A percentile compares a stretch with the other conserved stretches of the same genome.
Evolutionary conservation across 208 protist species (phyloP).

Genomic region (Wallacemonas collosoma): DNA sequence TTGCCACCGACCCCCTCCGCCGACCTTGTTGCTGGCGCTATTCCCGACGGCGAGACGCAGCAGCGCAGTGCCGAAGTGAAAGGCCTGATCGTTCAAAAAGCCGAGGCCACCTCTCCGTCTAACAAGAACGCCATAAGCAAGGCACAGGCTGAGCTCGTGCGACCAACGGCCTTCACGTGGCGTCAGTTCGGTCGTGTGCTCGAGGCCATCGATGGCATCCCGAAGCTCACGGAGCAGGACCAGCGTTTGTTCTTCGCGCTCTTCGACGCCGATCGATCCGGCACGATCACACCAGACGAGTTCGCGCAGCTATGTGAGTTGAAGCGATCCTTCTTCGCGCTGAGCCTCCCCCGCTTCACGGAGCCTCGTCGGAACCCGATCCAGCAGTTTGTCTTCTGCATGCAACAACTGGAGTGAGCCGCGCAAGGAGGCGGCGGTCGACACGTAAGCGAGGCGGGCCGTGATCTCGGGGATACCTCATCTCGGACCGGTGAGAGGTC

Average conservation of each 20-base stretch:
- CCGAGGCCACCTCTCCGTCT: neutral
- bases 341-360: constrained; percentile 45
- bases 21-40: constrained; percentile 31
- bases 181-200: constrained; percentile 55
- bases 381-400: constrained; percentile 75
- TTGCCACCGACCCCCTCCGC: constrained; percentile 34
- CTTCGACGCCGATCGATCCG: constrained; percentile 58
- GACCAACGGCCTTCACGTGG: constrained; percentile 47
- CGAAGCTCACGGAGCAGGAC: constrained; percentile 41
- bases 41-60: constrained; percentile 27
- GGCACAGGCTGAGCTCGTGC: constrained; percentile 26
- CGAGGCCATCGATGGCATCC: constrained; percentile 26
- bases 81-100: neutral
- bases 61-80: constrained; percentile 21
- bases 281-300: constrained; percentile 60
- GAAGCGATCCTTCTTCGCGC: constrained; percentile 48
- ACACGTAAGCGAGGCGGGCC: too few species aligned
- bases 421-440: neutral
- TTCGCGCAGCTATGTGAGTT: constrained; percentile 52
- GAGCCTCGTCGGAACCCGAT: constrained; percentile 54
- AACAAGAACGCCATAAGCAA: constrained; percentile 5
- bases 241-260: constrained; percentile 42
- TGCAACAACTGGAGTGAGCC: constrained; percentile 69
- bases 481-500: neutral
- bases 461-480: too few species aligned